Percentiles rank a stretch among this genome's conserved stretches.
Conservation (phyloP, 768 basidiomycete genomes). For the Termitomyces bulborhizus region DNA sequence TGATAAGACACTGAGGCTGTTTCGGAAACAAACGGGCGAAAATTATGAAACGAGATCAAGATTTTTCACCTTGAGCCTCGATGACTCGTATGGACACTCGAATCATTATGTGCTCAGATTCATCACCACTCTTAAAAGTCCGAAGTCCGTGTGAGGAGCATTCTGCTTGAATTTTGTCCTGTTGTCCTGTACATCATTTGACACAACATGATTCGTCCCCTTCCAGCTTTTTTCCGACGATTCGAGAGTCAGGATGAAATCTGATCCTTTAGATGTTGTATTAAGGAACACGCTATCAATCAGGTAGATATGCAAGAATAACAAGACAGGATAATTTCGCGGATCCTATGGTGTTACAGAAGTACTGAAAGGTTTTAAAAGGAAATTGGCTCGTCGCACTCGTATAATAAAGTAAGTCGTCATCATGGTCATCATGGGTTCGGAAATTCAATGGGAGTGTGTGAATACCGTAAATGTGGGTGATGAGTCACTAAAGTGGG, state of each 20-base stretch:
- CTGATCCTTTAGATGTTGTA: background rate
- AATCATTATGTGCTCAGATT: background rate
- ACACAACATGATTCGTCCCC: too few species aligned
- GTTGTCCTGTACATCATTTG: too few species aligned
- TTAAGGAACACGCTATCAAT: too few species aligned
- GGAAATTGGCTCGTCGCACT: background rate
- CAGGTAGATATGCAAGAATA: background rate
- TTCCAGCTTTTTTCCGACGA: too few species aligned
- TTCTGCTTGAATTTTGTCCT: too few species aligned
- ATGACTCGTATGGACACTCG: background rate
- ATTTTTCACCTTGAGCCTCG: background rate
- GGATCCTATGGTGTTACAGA: background rate
- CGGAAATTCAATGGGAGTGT: background rate
- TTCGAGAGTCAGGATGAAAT: too few species aligned
- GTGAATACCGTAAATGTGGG: background rate
- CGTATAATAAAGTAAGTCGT: background rate
- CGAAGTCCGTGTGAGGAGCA: background rate
- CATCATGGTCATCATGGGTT: background rate
- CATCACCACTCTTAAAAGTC: background rate
- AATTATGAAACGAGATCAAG: too few species aligned
- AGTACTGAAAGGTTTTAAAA: background rate
- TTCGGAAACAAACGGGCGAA: too few species aligned
- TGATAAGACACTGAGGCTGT: too few species aligned
- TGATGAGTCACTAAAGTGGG: slow-evolving; percentile 19
- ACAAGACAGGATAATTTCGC: background rate